Evolutionary conservation across 2,329 filamentous ascomycete genomes (phyloP), one percentile per base, ranked within the genome.

Genomic region (Simplicillium sp.): DNA sequence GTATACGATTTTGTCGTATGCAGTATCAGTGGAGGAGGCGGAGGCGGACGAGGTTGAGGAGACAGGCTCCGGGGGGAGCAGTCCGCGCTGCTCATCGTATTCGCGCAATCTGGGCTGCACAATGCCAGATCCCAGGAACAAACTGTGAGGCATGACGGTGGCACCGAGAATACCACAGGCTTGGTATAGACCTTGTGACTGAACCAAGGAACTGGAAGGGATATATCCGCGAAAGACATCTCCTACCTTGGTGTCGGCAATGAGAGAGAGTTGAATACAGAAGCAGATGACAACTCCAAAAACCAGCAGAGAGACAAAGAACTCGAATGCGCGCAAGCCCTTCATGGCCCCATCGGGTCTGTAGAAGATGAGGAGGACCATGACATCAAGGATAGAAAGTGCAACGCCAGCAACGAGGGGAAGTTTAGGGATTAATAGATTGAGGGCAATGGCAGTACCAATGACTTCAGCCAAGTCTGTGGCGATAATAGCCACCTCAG

Each of bases 121-220:
- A 33, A 85, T 78, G 7, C 80, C 81, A 5, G 77, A 82, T 16
- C 82, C 82, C 3, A 86, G 68, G 48, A 80, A 85, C 3, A 85
- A 61, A 39, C 74, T 79, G 50, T 83, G 80, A 4, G 80, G 80
- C 80, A 84, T 83, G 17, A 84, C 81, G 0, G 84, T 88, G 3
- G 84, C 84, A 2, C 84, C 84, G 0, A 88, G 67, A 43, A 88
- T 88, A 39, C 84, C 84, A 47, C 84, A 88, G 1, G 82, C 75
- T 58, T 84, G 80, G 54, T 84, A 85, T 0, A 81, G 40, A 13
- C 55, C 54, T 12, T 3, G 2, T 1, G 4, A 7, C 12, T 44
- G 32, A 1, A 82, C 61, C 2, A 84, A 57, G 3, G 71, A 67
- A 34, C 62, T 61, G 0, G 78, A 83, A 0, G 81, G 81, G 14